Percentiles rank a stretch among this genome's conserved stretches.
Conservation (phyloP, 1,284 basidiomycete genomes). For the Fereydounia khargensis region DNA sequence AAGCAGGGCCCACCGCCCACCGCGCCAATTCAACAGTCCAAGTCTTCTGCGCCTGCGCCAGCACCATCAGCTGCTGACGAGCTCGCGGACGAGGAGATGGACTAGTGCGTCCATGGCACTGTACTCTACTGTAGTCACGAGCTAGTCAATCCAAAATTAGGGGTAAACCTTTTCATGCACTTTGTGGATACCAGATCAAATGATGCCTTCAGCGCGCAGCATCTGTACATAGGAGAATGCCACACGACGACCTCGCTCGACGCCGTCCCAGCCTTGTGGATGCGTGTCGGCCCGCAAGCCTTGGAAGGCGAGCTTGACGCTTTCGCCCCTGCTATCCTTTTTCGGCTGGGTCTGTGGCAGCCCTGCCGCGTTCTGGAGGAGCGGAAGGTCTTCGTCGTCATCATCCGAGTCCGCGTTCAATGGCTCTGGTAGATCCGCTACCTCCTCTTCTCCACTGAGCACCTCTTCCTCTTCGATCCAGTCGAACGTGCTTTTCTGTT, state of each 20-base stretch:
- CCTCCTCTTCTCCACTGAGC: neutral
- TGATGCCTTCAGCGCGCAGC: conserved; percentile 31
- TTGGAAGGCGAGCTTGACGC: conserved; percentile 23
- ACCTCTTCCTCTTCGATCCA: conserved; percentile 8
- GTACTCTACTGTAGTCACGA: neutral
- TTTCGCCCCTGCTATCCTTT: conserved; percentile 9
- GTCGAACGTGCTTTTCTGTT: too few species aligned
- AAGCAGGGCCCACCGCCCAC: neutral
- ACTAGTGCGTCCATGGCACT: conserved; percentile 20
- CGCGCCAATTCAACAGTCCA: neutral
- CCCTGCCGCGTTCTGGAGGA: neutral
- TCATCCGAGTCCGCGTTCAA: conserved; percentile 26
- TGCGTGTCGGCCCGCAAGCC: conserved; percentile 11
- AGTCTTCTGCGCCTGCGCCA: neutral
- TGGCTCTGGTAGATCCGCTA: conserved; percentile 5
- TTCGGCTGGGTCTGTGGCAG: neutral
- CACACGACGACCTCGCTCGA: conserved; percentile 24
- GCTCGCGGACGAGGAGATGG: conserved; percentile 35
- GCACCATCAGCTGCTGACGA: conserved; percentile 14
- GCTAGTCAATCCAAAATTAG: too few species aligned
- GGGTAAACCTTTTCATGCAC: too few species aligned
- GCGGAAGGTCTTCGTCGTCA: conserved; percentile 30
- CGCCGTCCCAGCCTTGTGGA: conserved; percentile 16
- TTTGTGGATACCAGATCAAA: too few species aligned
- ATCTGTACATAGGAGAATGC: conserved; percentile 36